Conservation (phyloP, 2,329 filamentous ascomycete species). For the Trichoderma sp. region DNA sequence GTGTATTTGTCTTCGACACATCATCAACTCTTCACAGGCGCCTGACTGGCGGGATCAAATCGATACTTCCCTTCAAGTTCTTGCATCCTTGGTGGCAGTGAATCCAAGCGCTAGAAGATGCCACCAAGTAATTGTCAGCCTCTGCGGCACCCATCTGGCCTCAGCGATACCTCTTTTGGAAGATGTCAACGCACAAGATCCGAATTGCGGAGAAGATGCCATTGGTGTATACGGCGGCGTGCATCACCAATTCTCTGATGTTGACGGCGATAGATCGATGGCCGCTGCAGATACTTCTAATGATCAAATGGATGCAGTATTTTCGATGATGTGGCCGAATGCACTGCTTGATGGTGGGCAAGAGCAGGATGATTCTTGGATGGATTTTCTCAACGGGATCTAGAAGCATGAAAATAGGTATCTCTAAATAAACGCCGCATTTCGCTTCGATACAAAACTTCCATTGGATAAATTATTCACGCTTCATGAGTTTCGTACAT, state of each 20-base stretch:
- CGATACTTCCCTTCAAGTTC: constrained; percentile 39
- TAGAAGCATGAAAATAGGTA: not conserved
- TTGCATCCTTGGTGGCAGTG: constrained; percentile 40
- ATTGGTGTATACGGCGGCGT: not conserved
- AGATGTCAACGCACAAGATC: not conserved
- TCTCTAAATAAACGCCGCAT: not conserved
- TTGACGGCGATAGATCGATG: constrained; percentile 19
- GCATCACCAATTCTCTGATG: not conserved
- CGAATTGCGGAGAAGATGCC: not conserved
- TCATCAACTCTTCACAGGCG: constrained; percentile 41
- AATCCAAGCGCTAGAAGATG: constrained; percentile 47
- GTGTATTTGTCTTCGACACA: constrained; percentile 49
- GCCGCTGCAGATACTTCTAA: constrained; percentile 42
- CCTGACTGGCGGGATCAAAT: constrained; percentile 47
- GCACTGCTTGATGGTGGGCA: constrained; percentile 31
- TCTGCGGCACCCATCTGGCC: constrained; percentile 44
- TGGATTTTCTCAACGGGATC: constrained; percentile 12
- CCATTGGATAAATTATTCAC: not conserved
- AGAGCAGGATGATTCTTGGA: constrained; percentile 7
- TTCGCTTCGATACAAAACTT: not conserved
- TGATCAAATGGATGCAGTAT: constrained; percentile 46
- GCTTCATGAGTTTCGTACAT: not conserved
- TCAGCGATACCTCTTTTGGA: not conserved
- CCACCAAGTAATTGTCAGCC: constrained; percentile 43
- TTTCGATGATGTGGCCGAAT: constrained; percentile 51